Evolutionary conservation across 1,284 basidiomycete genomes (phyloP).

Genomic region (Ceratobasidium sp.): DNA sequence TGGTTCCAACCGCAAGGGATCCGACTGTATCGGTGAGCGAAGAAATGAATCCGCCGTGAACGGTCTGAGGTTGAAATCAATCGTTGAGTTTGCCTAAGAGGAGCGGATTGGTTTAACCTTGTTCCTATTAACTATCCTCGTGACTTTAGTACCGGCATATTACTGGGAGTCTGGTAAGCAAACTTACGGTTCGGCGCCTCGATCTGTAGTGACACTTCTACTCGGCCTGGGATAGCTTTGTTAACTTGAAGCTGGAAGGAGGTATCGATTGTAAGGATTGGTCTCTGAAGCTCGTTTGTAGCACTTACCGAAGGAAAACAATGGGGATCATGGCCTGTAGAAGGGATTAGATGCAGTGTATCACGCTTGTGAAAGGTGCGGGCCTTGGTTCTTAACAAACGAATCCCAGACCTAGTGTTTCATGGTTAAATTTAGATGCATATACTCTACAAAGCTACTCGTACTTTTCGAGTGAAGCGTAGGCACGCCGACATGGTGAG

Average conservation of each 20-base stretch:
- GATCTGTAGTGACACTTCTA: constrained; percentile 76
- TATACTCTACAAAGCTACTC: constrained; percentile 48
- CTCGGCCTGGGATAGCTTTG: constrained; percentile 73
- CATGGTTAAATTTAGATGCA: constrained; percentile 1
- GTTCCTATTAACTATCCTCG: constrained; percentile 73
- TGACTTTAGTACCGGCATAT: background rate
- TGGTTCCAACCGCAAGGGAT: constrained; percentile 83
- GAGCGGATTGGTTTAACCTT: constrained; percentile 64
- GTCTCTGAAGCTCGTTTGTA: background rate
- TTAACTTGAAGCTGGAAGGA: constrained; percentile 70
- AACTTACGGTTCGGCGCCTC: constrained; percentile 77
- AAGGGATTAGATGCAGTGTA: background rate
- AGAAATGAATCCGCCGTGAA: constrained; percentile 87
- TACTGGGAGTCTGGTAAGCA: background rate
- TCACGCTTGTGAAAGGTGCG: constrained; percentile 31
- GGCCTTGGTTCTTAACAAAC: constrained; percentile 80
- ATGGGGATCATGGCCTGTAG: constrained; percentile 76
- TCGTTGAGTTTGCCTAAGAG: constrained; percentile 10
- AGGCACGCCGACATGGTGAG: constrained; percentile 72
- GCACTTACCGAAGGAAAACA: constrained; percentile 79
- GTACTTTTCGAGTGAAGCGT: constrained; percentile 72
- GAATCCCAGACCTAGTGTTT: constrained; percentile 81
- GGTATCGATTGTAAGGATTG: background rate
- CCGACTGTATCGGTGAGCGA: constrained; percentile 89
- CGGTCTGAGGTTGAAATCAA: constrained; percentile 58